Conservation (phyloP, 2,329 filamentous ascomycete species). For the Didymella pomorum region DNA sequence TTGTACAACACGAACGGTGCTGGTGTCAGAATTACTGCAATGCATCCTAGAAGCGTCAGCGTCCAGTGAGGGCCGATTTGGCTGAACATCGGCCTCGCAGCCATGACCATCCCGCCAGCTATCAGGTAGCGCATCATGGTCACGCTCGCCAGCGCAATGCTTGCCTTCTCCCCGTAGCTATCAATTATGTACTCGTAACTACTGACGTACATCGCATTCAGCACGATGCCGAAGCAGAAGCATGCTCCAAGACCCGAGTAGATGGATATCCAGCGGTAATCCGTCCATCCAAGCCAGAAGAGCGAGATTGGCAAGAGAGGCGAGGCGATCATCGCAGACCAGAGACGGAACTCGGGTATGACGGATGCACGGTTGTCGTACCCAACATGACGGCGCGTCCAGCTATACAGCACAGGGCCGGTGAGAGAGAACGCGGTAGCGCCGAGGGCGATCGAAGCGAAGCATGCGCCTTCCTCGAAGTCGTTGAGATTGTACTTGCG, state of each 20-base stretch:
- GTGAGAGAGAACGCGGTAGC: slow-evolving; percentile 5
- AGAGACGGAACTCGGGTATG: slow-evolving; percentile 79
- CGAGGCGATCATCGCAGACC: slow-evolving; percentile 68
- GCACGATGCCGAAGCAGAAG: slow-evolving; percentile 48
- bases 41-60: slow-evolving; percentile 51
- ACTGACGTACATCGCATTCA: slow-evolving; percentile 57
- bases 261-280: neutral
- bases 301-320: slow-evolving; percentile 77
- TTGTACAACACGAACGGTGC: slow-evolving; percentile 50
- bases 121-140: slow-evolving; percentile 45
- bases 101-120: slow-evolving; percentile 53
- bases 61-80: slow-evolving; percentile 54
- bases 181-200: slow-evolving; percentile 50
- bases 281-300: slow-evolving; percentile 58
- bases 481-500: slow-evolving; percentile 3
- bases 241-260: slow-evolving; percentile 16
- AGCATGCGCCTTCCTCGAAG: slow-evolving; percentile 15
- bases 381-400: neutral
- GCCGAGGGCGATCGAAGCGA: slow-evolving; percentile 14
- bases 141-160: slow-evolving; percentile 51
- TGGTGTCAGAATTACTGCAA: slow-evolving; percentile 44
- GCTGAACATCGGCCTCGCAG: slow-evolving; percentile 51
- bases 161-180: slow-evolving; percentile 54
- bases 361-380: neutral
- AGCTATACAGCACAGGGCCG: slow-evolving; percentile 1